Conservation (phyloP, 495 filamentous ascomycete genomes). For the Trichoderma virens region DNA sequence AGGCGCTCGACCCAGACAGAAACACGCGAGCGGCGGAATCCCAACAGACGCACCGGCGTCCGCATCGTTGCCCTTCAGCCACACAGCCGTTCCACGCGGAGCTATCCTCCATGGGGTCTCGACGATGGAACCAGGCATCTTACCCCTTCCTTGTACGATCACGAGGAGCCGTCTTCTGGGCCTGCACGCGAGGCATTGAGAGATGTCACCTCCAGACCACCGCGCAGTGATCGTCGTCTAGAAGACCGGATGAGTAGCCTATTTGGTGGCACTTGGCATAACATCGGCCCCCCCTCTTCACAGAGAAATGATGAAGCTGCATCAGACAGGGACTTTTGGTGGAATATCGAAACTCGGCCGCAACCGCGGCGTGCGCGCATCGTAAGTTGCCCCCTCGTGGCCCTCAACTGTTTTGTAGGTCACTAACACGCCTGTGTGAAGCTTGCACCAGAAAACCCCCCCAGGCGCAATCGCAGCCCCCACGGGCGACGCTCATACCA, state of each 20-base stretch:
- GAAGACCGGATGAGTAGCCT: neutral
- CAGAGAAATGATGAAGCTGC: neutral
- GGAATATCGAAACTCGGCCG: neutral
- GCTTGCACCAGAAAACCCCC: neutral
- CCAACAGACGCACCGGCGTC: conserved; percentile 17
- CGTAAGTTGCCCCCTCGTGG: neutral
- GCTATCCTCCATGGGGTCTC: too few species aligned
- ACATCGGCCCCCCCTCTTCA: neutral
- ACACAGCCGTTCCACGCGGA: too few species aligned
- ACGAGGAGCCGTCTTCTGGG: neutral
- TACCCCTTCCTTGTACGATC: too few species aligned
- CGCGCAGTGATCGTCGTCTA: neutral
- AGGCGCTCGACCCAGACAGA: conserved; percentile 43
- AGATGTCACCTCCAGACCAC: neutral
- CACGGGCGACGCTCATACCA: neutral
- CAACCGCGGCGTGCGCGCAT: neutral
- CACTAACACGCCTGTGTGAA: neutral
- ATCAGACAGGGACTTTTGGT: neutral
- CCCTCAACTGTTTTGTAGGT: neutral
- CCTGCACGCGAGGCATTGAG: neutral
- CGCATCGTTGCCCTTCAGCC: conserved; percentile 17
- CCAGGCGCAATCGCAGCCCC: neutral
- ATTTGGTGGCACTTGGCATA: neutral
- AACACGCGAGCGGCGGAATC: conserved; percentile 27
- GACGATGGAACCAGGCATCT: too few species aligned